Evolutionary conservation across 176 grass and related monocot genomes (phyloP).

Genomic region (Hyparrhenia diplandra): DNA sequence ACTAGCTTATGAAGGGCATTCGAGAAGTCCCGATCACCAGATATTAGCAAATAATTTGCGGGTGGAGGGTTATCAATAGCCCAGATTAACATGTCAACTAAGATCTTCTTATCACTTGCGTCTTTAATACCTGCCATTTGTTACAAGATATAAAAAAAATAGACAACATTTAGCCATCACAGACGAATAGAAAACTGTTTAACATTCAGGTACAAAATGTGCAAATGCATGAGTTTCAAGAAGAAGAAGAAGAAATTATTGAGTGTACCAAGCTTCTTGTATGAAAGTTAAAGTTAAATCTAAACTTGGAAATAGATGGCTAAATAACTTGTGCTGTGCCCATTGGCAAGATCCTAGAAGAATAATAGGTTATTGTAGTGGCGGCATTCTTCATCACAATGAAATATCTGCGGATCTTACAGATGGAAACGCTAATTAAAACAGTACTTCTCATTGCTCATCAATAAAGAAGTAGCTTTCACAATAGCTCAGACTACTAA

Average conservation of each 20-base stretch:
- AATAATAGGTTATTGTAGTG: background rate
- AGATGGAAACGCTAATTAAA: slow-evolving; percentile 6
- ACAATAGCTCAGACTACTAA: background rate
- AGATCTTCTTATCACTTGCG: slow-evolving; percentile 98
- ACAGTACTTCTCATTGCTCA: background rate
- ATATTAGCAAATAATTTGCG: slow-evolving; percentile 93
- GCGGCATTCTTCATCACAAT: slow-evolving; percentile 2
- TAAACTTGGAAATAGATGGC: slow-evolving; percentile 14
- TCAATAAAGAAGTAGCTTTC: background rate
- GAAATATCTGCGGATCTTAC: background rate
- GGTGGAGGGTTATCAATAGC: slow-evolving; percentile 97
- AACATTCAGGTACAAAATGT: background rate
- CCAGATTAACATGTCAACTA: slow-evolving; percentile 98
- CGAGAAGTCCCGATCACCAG: slow-evolving; percentile 93
- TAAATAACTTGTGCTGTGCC: slow-evolving; percentile 12
- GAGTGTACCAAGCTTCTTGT: background rate
- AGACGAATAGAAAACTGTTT: background rate
- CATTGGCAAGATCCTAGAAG: background rate
- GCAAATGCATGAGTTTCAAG: background rate
- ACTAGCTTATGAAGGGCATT: slow-evolving; percentile 96
- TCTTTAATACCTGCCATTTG: slow-evolving; percentile 88
- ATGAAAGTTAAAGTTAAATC: slow-evolving; percentile 7
- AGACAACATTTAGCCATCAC: background rate
- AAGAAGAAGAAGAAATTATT: background rate
- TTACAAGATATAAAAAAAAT: background rate